Conservation (phyloP, 1,284 basidiomycete species). For the Vanrija humicola region DNA sequence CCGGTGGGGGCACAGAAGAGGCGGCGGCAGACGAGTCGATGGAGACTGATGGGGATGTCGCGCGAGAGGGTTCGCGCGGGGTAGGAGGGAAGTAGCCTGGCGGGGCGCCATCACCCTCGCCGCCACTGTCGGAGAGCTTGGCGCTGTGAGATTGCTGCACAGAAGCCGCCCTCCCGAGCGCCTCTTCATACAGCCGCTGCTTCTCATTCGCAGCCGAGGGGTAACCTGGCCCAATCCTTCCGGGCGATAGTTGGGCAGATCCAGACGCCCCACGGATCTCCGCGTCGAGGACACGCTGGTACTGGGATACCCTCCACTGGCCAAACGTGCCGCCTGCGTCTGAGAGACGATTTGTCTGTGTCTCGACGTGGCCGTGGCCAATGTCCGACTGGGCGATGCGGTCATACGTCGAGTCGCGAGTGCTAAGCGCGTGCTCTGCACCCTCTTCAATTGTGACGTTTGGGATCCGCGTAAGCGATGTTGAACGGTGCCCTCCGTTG, state of each 20-base stretch:
- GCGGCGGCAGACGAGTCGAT: not conserved
- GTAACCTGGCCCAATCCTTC: not conserved
- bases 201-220: constrained; percentile 44
- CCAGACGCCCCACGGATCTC: not conserved
- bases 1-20: not conserved
- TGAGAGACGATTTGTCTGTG: too few species aligned
- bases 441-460: too few species aligned
- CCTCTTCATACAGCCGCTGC: constrained; percentile 61
- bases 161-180: constrained; percentile 59
- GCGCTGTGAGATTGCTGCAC: constrained; percentile 38
- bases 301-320: not conserved
- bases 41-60: not conserved
- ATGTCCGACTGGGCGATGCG: not conserved
- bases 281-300: not conserved
- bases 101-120: constrained; percentile 24
- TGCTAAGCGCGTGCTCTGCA: too few species aligned
- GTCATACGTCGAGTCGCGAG: too few species aligned
- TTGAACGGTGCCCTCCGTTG: not conserved
- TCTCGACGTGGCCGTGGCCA: not conserved
- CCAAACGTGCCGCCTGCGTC: not conserved
- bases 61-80: not conserved
- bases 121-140: constrained; percentile 30
- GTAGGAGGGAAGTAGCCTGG: constrained; percentile 31
- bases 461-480: too few species aligned
- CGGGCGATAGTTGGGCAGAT: not conserved